Base-by-base conservation (phyloP, 2,329 filamentous ascomycete genomes). In the Pseudogymnoascus sp. region DNA sequence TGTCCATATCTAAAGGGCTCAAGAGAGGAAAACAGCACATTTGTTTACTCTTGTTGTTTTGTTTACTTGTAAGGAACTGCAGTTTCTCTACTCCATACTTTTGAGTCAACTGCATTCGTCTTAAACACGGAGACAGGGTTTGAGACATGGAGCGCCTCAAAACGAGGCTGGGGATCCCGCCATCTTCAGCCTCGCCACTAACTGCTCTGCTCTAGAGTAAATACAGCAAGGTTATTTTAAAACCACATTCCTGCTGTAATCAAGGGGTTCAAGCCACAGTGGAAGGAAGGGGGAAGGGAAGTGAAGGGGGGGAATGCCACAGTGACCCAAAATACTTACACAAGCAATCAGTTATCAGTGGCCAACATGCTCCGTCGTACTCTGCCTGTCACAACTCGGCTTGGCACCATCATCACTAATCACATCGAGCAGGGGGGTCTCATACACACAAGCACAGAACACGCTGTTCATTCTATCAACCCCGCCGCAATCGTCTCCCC, bases 401-500 rank as follows among this genome's bases (percentile, higher is more conserved):
- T 52, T 52, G 45, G 26, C 45, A 52, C 34, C 37, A 34, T 21
- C 57, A 58, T 23, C 34, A 45, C 57, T 30, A 58, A 58, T 39
- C 33, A 38, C 55, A 58, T 13, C 30, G n/a, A 23, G 30, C 58
- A 59, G 37, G 19, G 37, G 19, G 23, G 19, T 10, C 26, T 10
- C 12, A 23, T 59, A 19, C 45, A 18, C 39, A 9, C n/a, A 19
- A 45, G 61, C 62, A 74, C 75, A 86, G 70, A 52, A 52, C 45
- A 52, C 45, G 45, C 23, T 52, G 45, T 52, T 52, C 45, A 52
- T 52, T 96, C 92, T 66, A 97, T 74, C 64, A 96, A 75, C 1
- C 94, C 94, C 35, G 92, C 91, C 9, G 90, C 94, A 61, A 97
- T 81, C 1, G 94, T 97, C 66, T 87, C 82, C 1, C 94, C 94